phyloP scores from a whole-genome alignment of 1,284 basidiomycete genomes.

The Ustilago shanxiensis region DNA sequence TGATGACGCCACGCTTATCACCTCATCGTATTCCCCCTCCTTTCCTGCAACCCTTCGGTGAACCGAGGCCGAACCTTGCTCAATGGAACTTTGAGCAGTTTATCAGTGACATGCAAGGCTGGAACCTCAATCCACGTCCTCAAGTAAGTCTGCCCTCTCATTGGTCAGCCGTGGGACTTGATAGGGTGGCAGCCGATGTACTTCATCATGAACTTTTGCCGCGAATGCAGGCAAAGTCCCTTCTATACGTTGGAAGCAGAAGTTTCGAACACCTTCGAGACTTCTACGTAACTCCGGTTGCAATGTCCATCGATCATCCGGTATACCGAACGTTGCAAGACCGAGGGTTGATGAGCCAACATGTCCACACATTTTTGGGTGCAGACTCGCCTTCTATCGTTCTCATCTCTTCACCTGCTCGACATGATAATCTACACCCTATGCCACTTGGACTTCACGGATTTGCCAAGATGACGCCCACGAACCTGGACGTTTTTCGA shows the following conservation, averaged over 20 bases:
- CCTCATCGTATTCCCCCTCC: background rate
- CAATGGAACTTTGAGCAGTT: background rate
- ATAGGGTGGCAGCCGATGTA: background rate
- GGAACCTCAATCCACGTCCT: background rate
- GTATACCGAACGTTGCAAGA: background rate
- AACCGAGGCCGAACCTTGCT: background rate
- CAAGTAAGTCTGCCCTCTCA: no score
- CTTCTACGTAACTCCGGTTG: background rate
- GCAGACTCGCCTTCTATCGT: background rate
- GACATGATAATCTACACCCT: background rate
- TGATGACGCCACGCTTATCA: background rate
- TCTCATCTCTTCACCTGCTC: background rate
- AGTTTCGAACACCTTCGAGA: background rate
- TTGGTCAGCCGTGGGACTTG: background rate
- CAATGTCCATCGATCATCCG: background rate
- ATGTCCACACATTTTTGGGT: background rate
- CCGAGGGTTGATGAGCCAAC: background rate
- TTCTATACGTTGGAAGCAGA: slow-evolving; percentile 4
- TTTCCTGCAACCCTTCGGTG: background rate
- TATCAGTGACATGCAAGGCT: background rate
- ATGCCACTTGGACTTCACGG: slow-evolving; percentile 7
- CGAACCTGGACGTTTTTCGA: background rate
- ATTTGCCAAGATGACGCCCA: background rate
- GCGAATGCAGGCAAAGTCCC: background rate
- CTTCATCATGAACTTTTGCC: background rate